A percentile compares a stretch with the other conserved stretches of the same genome.
phyloP scores from a whole-genome alignment of 2,329 filamentous ascomycete genomes.

The Tolypocladium cylindrosporum region DNA sequence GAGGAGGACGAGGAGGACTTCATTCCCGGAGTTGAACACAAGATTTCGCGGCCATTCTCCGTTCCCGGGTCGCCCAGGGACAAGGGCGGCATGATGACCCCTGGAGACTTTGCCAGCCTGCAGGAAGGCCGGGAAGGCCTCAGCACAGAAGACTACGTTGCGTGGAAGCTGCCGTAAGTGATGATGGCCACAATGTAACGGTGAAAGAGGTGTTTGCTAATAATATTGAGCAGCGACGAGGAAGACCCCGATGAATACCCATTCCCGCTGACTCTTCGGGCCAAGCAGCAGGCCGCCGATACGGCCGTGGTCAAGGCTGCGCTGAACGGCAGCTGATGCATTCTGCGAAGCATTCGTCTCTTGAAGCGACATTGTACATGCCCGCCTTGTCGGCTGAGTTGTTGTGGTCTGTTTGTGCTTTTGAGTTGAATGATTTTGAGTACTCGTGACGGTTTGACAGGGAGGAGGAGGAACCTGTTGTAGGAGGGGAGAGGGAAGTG shows the following conservation, averaged over 20 bases:
- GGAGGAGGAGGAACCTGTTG: not conserved
- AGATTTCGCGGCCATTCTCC: constrained; percentile 89
- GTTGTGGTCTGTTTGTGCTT: not conserved
- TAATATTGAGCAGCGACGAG: constrained; percentile 55
- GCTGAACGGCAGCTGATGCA: constrained; percentile 9
- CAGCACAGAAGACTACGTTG: constrained; percentile 93
- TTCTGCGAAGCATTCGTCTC: not conserved
- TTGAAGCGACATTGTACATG: not conserved
- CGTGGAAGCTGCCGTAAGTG: constrained; percentile 95
- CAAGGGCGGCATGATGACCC: constrained; percentile 95
- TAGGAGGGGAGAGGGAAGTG: not conserved
- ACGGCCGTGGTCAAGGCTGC: constrained; percentile 7
- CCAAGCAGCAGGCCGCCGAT: constrained; percentile 34
- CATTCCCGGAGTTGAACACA: constrained; percentile 86
- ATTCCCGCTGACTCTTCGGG: constrained; percentile 47
- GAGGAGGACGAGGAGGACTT: constrained; percentile 80
- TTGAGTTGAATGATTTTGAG: not conserved
- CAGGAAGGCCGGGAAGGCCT: constrained; percentile 91
- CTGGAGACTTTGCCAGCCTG: constrained; percentile 91
- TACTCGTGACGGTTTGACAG: not conserved
- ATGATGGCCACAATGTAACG: not conserved
- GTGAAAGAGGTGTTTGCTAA: not conserved
- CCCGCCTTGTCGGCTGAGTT: not conserved
- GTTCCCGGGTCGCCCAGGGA: constrained; percentile 89
- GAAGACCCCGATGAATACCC: constrained; percentile 74